Evolutionary conservation across 495 filamentous ascomycete species (phyloP), one percentile per base, ranked within the genome.

Genomic region (Parathielavia appendiculata): DNA sequence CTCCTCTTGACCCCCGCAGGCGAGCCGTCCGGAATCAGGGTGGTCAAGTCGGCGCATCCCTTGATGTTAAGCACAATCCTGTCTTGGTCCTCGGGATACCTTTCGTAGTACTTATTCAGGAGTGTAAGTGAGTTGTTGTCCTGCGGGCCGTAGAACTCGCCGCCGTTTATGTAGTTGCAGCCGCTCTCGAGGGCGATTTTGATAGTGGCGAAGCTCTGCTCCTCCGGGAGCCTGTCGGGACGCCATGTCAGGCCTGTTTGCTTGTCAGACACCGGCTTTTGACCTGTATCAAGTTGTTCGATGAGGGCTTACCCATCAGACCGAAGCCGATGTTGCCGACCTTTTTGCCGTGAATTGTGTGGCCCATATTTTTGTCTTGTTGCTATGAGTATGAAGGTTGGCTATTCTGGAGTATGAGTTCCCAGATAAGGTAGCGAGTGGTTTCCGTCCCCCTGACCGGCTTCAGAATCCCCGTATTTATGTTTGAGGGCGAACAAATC

Each of bases 231-330:
- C 3, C 77, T 51, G 4, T n/a, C 62, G 0, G 74, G 59, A 10
- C 83, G 78, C 88, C 87, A 91, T 34, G 90, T 95, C 54, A 95
- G 75, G 64, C 88, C 86, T 88, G 61, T 46, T n/a, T n/a, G n/a
- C 17, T 32, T 30, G 35, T 14, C 12, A 32, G 39, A n/a, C n/a
- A n/a, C n/a, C n/a, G n/a, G n/a, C n/a, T n/a, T n/a, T 22, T 12
- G 16, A 14, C 1, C 9, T 4, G 13, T 32, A 41, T 5, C 17
- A 10, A 43, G 16, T 23, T 39, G 14, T 10, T 48, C 35, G 11
- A 23, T 26, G 9, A 20, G 50, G 32, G 6, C 57, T 60, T 32
- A 71, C 76, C 79, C 82, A 86, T 84, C 23, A 86, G 59, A 59
- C 83, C 83, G 57, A 74, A 83, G 50, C 83, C 83, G 22, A 75